Percentiles rank a stretch among this genome's conserved stretches.
Conservation (phyloP, 164 flowering plant genomes). For the Sedum album region DNA sequence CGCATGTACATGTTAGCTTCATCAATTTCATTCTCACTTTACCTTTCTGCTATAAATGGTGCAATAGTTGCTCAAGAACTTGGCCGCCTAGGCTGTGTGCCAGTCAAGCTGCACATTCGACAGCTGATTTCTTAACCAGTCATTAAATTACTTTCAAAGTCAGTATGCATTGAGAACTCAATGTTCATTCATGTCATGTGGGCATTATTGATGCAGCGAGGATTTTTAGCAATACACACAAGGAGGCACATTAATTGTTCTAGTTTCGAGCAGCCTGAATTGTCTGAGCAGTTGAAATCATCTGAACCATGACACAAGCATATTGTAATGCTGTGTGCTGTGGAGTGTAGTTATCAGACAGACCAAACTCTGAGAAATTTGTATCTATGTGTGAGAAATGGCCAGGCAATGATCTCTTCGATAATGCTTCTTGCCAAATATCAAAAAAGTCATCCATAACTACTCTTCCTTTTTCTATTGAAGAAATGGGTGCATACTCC, state of each 20-base stretch:
- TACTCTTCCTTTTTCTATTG: slow-evolving; percentile 62
- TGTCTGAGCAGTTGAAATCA: slow-evolving; percentile 52
- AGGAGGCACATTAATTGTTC: background rate
- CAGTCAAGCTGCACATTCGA: too few species aligned
- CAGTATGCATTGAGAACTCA: background rate
- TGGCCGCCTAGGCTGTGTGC: too few species aligned
- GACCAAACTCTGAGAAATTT: slow-evolving; percentile 67
- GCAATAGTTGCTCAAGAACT: too few species aligned
- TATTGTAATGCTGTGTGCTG: slow-evolving; percentile 87
- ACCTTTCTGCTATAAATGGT: too few species aligned
- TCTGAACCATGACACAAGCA: slow-evolving; percentile 57
- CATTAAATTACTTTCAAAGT: background rate
- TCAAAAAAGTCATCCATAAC: slow-evolving; percentile 72
- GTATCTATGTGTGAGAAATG: slow-evolving; percentile 71
- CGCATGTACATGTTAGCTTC: background rate
- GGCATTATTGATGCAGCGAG: background rate
- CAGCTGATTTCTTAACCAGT: too few species aligned
- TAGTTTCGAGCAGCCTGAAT: slow-evolving; percentile 44
- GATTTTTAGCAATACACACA: background rate
- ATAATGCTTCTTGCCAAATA: slow-evolving; percentile 67
- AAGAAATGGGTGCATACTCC: slow-evolving; percentile 84
- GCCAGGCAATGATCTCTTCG: slow-evolving; percentile 77
- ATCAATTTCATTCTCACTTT: background rate
- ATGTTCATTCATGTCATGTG: too few species aligned
- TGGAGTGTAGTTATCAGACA: slow-evolving; percentile 54